Conservation (phyloP, 805 yeast genomes). For the Monosporozyma servazzii region DNA sequence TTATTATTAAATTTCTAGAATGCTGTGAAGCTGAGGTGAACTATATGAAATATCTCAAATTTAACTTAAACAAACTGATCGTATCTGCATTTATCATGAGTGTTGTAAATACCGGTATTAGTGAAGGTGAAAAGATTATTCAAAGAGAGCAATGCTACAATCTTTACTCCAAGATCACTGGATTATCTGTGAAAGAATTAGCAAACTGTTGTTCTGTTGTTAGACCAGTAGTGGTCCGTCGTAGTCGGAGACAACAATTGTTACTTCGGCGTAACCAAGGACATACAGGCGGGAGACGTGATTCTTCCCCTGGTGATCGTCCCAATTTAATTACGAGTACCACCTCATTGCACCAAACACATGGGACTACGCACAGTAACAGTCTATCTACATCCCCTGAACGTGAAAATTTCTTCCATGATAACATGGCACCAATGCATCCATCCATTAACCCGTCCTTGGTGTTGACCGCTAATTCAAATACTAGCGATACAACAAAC, state of each 20-base stretch:
- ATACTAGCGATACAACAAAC: background rate
- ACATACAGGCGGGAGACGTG: background rate
- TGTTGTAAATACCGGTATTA: conserved; percentile 10
- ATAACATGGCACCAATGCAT: background rate
- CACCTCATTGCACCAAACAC: background rate
- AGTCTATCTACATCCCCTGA: background rate
- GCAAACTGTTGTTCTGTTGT: conserved; percentile 21
- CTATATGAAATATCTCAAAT: conserved; percentile 15
- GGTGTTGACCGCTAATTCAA: background rate
- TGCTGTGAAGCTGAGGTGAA: conserved; percentile 14
- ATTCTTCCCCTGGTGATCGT: background rate
- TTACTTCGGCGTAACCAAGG: conserved; percentile 1
- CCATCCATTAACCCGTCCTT: background rate
- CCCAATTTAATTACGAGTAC: background rate
- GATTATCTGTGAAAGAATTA: conserved; percentile 16
- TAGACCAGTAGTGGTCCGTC: conserved; percentile 16
- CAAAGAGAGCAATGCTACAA: conserved; percentile 12
- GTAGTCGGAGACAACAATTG: conserved; percentile 9
- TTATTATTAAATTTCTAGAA: conserved; percentile 17
- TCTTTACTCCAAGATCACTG: conserved; percentile 15
- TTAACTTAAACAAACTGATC: conserved; percentile 15
- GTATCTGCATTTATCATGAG: conserved; percentile 18
- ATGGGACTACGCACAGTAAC: background rate
- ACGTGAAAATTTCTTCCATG: background rate
- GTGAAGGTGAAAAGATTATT: conserved; percentile 7